Conservation (phyloP, 1,139 yeast species). For the Nakaseomyces delphensis region DNA sequence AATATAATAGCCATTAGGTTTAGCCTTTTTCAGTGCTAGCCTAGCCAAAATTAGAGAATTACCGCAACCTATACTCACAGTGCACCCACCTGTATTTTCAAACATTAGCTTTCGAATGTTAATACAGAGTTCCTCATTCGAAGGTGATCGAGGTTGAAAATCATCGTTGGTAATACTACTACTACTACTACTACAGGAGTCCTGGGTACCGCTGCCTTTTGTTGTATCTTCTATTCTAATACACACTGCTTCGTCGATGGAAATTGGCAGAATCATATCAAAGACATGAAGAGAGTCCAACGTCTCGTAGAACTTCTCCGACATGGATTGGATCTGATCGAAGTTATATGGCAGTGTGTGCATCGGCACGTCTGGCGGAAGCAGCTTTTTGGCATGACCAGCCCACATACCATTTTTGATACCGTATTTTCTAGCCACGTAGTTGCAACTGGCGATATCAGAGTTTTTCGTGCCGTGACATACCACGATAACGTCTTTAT, state of each 20-base stretch:
- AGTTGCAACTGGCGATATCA: constrained; percentile 91
- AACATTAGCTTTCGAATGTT: constrained; percentile 40
- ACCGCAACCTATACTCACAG: constrained; percentile 73
- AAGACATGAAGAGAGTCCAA: constrained; percentile 24
- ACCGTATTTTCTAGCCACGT: constrained; percentile 67
- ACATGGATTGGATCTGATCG: constrained; percentile 56
- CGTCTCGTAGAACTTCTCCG: constrained; percentile 45
- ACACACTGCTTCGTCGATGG: constrained; percentile 81
- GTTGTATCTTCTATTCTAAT: constrained; percentile 42
- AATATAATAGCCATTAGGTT: constrained; percentile 59
- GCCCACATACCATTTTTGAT: constrained; percentile 90
- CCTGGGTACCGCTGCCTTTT: neutral
- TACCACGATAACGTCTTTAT: constrained; percentile 66
- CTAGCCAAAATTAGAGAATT: constrained; percentile 69
- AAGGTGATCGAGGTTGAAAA: constrained; percentile 5
- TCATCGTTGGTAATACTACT: constrained; percentile 17
- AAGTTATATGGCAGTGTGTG: constrained; percentile 64
- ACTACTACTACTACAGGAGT: neutral
- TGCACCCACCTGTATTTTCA: constrained; percentile 44
- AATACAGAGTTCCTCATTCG: constrained; percentile 18
- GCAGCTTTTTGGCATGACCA: constrained; percentile 47
- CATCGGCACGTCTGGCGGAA: constrained; percentile 46
- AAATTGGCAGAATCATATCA: constrained; percentile 69
- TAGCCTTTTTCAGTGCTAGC: constrained; percentile 64
- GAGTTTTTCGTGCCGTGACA: constrained; percentile 59